These are phyloP conservation scores for Pholiota microspora DNA, from an alignment of 768 basidiomycete species.

Conservation along the genomic window DNA sequence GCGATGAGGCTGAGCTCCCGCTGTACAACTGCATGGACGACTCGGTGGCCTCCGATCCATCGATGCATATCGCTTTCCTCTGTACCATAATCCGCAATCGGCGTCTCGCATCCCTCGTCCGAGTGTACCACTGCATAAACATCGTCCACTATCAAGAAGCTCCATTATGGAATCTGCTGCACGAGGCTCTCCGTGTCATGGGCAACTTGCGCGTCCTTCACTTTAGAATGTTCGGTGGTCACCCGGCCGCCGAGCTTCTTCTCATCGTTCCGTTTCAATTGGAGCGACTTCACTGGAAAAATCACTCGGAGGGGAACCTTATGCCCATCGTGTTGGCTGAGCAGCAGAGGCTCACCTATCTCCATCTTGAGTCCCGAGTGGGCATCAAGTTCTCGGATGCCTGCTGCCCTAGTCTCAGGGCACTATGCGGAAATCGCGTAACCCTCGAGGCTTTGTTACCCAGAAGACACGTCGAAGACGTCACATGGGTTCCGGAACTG, in stretches of 20 bases:
- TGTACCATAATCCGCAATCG: conserved; percentile 4
- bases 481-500: conserved; percentile 17
- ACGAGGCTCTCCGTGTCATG: conserved; percentile 7
- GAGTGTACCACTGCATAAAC: conserved; percentile 5
- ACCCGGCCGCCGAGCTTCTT: conserved; percentile 7
- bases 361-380: conserved; percentile 6
- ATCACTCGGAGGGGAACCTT: conserved; percentile 3
- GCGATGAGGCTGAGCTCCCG: conserved; percentile 8
- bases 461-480: not conserved
- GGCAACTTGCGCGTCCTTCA: conserved; percentile 1
- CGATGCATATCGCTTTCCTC: conserved; percentile 13
- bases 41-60: not conserved
- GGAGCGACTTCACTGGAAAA: conserved; percentile 9
- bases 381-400: not conserved
- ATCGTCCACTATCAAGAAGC: conserved; percentile 11
- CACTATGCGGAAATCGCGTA: conserved; percentile 9
- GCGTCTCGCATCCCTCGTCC: conserved; percentile 8
- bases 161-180: conserved; percentile 10
- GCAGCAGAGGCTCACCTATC: conserved; percentile 4
- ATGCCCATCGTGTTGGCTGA: conserved; percentile 5
- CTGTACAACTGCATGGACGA: conserved; percentile 5
- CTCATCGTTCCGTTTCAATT: conserved; percentile 4
- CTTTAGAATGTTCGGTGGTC: conserved; percentile 11
- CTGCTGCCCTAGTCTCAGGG: conserved; percentile 6
- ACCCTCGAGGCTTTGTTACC: conserved; percentile 14